phyloP scores from a whole-genome alignment of 768 basidiomycete genomes.

The Artomyces pyxidatus region DNA sequence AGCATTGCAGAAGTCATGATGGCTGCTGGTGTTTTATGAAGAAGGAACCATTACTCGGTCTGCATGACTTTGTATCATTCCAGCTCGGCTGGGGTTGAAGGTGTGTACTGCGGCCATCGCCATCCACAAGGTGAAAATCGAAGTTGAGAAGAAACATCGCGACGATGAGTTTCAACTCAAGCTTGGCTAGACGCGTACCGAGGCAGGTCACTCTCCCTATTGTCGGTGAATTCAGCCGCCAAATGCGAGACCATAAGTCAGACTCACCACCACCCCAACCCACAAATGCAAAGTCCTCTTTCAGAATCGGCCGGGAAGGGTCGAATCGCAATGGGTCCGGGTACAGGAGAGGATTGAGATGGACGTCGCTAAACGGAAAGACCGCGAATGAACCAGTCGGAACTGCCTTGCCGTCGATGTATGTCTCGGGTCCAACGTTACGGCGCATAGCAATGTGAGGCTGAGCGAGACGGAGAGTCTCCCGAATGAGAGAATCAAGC shows the following conservation, averaged over 20 bases:
- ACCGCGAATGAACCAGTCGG: constrained; percentile 70
- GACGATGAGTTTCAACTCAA: constrained; percentile 64
- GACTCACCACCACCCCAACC: constrained; percentile 76
- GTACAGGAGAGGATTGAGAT: constrained; percentile 65
- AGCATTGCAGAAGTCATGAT: too few relatives aligned
- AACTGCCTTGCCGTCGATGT: constrained; percentile 61
- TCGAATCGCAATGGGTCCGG: constrained; percentile 75
- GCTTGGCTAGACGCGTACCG: constrained; percentile 65
- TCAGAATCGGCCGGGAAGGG: constrained; percentile 38
- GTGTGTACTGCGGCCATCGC: constrained; percentile 34
- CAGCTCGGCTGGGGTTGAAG: constrained; percentile 59
- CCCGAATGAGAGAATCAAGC: constrained; percentile 64
- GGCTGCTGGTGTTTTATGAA: constrained; percentile 36
- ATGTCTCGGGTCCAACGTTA: constrained; percentile 63
- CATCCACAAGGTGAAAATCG: constrained; percentile 50
- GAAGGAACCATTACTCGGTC: constrained; percentile 48
- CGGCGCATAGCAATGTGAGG: constrained; percentile 77
- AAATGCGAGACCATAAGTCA: constrained; percentile 4
- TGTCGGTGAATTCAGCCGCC: constrained; percentile 9
- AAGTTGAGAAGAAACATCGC: constrained; percentile 63
- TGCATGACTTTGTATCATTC: constrained; percentile 69
- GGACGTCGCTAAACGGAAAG: constrained; percentile 75
- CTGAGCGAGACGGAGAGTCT: constrained; percentile 72
- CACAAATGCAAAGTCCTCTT: constrained; percentile 53
- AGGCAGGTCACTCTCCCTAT: constrained; percentile 61